These are phyloP conservation scores for Carex littledalei DNA, from an alignment of 176 grass and related monocot species.

Conservation along the genomic window DNA sequence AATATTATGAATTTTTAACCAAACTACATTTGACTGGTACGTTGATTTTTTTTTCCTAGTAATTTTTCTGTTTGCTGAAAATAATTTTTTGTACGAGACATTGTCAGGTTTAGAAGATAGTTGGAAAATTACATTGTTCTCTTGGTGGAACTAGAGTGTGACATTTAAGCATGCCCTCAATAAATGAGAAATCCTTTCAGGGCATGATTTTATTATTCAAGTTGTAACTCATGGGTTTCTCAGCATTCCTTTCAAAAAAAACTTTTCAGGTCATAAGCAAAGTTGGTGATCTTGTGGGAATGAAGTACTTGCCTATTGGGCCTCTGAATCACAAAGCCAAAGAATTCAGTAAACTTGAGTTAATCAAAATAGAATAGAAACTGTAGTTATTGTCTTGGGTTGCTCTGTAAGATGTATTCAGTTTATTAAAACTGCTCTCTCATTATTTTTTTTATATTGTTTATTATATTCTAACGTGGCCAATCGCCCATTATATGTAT, in stretches of 20 bases:
- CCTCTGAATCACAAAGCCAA: slow-evolving; percentile 34
- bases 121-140: background rate
- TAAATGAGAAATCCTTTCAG: background rate
- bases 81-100: background rate
- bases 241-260: background rate
- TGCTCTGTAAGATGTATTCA: background rate
- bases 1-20: too few relatives aligned
- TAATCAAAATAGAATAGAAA: slow-evolving; percentile 11
- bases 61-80: too few relatives aligned
- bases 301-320: slow-evolving; percentile 80
- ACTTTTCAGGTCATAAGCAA: slow-evolving; percentile 79
- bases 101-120: background rate
- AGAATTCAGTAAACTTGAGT: slow-evolving; percentile 54
- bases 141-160: background rate
- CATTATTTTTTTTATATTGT: background rate
- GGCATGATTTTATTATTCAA: background rate
- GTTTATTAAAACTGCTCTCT: background rate
- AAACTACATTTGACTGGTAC: too few relatives aligned
- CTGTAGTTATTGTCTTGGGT: slow-evolving; percentile 14
- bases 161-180: background rate
- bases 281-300: slow-evolving; percentile 89
- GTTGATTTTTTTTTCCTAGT: too few relatives aligned
- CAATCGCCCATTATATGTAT: background rate
- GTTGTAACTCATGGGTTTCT: background rate
- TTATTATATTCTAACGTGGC: background rate